phyloP scores from a whole-genome alignment of 2,329 filamentous ascomycete genomes.

The Calycina herbarum region DNA sequence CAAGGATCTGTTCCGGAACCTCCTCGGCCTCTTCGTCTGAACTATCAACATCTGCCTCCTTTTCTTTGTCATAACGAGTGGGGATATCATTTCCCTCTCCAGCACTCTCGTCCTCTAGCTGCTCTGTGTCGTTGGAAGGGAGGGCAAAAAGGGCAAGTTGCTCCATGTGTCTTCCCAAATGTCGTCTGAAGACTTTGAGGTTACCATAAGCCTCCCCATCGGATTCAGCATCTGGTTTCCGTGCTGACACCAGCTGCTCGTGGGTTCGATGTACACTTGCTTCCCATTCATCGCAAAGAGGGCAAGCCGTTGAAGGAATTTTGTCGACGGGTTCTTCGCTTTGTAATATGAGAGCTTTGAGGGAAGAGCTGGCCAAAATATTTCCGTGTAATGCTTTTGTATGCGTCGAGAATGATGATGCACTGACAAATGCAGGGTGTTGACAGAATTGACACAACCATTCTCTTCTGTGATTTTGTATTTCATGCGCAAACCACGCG shows the following conservation, averaged over 20 bases:
- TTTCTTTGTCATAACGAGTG: neutral
- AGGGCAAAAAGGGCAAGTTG: conserved; percentile 33
- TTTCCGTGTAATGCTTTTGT: conserved; percentile 18
- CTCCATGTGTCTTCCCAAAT: conserved; percentile 32
- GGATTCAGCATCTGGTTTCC: neutral
- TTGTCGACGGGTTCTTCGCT: conserved; percentile 28
- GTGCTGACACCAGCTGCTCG: neutral
- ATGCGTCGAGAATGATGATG: conserved; percentile 21
- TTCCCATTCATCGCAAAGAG: conserved; percentile 38
- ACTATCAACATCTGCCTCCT: neutral
- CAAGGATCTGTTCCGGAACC: neutral
- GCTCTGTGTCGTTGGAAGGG: neutral
- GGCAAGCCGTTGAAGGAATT: conserved; percentile 32
- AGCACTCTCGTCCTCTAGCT: conserved; percentile 8
- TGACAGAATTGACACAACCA: conserved; percentile 34
- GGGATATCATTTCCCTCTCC: neutral
- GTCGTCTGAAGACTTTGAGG: conserved; percentile 23
- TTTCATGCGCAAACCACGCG: conserved; percentile 40
- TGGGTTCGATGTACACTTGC: conserved; percentile 8
- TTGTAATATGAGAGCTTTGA: conserved; percentile 28
- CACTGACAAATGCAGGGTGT: conserved; percentile 14
- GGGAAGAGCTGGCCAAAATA: conserved; percentile 18
- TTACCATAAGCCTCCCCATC: conserved; percentile 21
- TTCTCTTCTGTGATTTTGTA: conserved; percentile 34
- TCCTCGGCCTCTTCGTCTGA: neutral